Percentiles rank a stretch among this genome's conserved stretches.
phyloP scores from a whole-genome alignment of 148 eudicot genomes.

The Euryodendron excelsum region DNA sequence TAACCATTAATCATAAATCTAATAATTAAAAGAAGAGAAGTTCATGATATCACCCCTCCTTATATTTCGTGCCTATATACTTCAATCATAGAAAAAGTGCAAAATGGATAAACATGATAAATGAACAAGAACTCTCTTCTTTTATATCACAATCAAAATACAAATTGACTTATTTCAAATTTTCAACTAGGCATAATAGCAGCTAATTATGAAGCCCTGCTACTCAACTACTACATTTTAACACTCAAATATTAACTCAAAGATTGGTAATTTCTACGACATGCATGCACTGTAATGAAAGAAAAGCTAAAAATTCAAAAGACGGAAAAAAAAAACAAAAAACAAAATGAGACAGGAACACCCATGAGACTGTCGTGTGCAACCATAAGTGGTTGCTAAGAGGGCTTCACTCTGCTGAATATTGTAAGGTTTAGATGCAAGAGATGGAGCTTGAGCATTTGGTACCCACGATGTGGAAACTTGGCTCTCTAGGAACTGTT shows the following conservation, averaged over 20 bases:
- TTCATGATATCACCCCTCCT: no score
- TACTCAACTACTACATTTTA: neutral
- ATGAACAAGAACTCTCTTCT: no score
- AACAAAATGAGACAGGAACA: no score
- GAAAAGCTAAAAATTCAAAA: neutral
- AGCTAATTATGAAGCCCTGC: no score
- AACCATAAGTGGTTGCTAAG: neutral
- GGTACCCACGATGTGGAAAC: conserved; percentile 26
- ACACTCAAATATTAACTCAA: neutral
- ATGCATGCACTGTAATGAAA: neutral
- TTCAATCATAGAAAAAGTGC: no score
- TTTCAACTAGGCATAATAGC: no score
- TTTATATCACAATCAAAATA: no score
- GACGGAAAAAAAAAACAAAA: neutral
- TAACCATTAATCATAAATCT: no score
- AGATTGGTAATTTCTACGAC: conserved; percentile 3
- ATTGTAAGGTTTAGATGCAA: conserved; percentile 25
- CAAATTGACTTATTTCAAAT: no score
- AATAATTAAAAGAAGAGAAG: no score
- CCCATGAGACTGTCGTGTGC: neutral
- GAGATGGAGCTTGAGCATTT: conserved; percentile 39
- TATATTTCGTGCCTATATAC: no score
- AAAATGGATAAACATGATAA: no score
- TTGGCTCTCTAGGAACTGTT: conserved; percentile 59
- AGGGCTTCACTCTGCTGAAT: conserved; percentile 26